Base-by-base conservation (phyloP, 108 stramenopile genomes). In the Skeletonema tropicum region DNA sequence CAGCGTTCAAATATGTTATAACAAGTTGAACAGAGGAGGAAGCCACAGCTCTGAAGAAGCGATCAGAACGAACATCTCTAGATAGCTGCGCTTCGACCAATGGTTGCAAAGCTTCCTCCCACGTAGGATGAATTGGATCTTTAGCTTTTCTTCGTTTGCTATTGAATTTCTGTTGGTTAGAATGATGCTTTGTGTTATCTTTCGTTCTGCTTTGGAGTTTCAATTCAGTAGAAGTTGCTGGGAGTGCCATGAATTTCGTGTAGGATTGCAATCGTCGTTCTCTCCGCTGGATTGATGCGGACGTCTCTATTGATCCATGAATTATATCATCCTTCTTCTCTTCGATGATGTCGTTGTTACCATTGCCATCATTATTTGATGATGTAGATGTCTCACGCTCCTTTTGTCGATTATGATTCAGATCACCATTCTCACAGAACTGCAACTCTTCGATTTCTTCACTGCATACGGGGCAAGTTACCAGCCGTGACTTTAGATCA, bases 61-160 rank as follows among this genome's bases (percentile, higher is more conserved):
- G 85, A 73, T 95, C 94, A 12, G 66, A 57, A 21, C 94, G 88
- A 7, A 95, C 89, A 36, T 85, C 80, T 68, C 84, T 77, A n/a
- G 87, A 88, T 55, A 67, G 75, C 29, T 63, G 67, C 7, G 63
- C 66, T 14, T 88, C 83, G 11, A 92, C 64, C 9, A 79, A 80
- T 14, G 83, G 83, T 2, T 65, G 29, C 1, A 92, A 68, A 5
- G 92, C 91, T 21, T 69, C 64, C 12, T 60, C 25, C 94, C 94
- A 95, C 8, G 85, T 83, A 3, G 73, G 33, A 52, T 80, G 62
- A 10, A 83, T 57, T 11, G 74, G 65, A 49, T 87, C 82, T 6
- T 41, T 61, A 14, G 70, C 68, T 52, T 77, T 91, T 69, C 31
- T 72, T 60, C 46, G 39, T 35, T 67, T 84, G 45, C 80, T 74